phyloP scores from a whole-genome alignment of 441 rosid genomes.

The Macaranga tanarius region DNA sequence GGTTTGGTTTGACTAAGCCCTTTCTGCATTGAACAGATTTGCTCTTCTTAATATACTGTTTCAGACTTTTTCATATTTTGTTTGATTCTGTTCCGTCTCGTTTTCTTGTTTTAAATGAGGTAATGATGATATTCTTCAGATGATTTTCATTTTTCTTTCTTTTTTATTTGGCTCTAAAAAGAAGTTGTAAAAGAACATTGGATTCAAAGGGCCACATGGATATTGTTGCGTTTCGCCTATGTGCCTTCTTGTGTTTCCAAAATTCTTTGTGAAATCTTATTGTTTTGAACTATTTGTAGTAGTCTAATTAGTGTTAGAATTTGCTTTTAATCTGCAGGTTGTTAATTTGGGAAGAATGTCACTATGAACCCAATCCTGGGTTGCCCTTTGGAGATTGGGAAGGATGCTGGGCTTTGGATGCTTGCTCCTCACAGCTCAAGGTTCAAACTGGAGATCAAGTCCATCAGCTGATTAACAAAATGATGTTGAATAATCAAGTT shows the following conservation, averaged over 20 bases:
- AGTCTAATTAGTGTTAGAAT: not conserved
- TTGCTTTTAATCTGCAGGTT: constrained; percentile 43
- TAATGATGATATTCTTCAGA: constrained; percentile 11
- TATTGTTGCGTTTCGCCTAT: too few species aligned
- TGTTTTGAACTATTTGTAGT: not conserved
- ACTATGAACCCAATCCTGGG: constrained; percentile 40
- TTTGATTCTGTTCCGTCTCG: constrained; percentile 22
- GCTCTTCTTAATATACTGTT: constrained; percentile 27
- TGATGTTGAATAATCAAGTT: constrained; percentile 75
- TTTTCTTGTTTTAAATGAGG: constrained; percentile 27
- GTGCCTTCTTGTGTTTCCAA: too few species aligned
- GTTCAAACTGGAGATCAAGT: constrained; percentile 41
- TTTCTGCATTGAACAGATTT: constrained; percentile 32
- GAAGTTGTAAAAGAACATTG: too few species aligned
- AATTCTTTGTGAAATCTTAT: too few species aligned
- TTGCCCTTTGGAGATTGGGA: constrained; percentile 45
- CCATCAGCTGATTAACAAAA: constrained; percentile 57
- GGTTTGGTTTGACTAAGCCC: constrained; percentile 37
- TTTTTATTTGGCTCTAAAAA: constrained; percentile 1
- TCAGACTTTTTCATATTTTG: constrained; percentile 27
- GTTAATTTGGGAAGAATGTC: constrained; percentile 88
- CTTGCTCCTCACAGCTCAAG: constrained; percentile 32
- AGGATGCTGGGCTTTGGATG: constrained; percentile 36
- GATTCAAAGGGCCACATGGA: too few species aligned
- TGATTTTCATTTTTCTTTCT: not conserved